Percentiles rank a stretch among this genome's conserved stretches.
phyloP scores from a whole-genome alignment of 495 filamentous ascomycete species.

The Evernia prunastri region DNA sequence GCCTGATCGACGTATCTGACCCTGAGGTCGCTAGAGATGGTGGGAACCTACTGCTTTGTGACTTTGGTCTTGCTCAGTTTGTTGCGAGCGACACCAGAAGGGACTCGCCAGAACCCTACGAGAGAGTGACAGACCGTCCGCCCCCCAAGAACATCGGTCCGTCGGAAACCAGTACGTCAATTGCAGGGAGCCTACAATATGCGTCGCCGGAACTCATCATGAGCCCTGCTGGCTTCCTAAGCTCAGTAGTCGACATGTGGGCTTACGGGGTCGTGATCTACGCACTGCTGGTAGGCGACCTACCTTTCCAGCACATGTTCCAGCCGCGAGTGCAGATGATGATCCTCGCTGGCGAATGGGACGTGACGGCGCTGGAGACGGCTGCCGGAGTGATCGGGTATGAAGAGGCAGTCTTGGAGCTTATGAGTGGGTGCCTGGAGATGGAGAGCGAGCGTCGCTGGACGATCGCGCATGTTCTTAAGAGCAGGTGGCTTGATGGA shows the following conservation, averaged over 20 bases:
- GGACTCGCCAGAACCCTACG: conserved; percentile 43
- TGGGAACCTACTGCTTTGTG: conserved; percentile 60
- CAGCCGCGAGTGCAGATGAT: conserved; percentile 52
- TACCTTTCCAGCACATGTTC: conserved; percentile 61
- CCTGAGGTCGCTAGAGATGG: conserved; percentile 43
- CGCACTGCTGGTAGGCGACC: conserved; percentile 55
- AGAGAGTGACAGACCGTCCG: conserved; percentile 37
- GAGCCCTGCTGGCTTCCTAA: conserved; percentile 42
- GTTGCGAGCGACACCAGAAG: conserved; percentile 48
- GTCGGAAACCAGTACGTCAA: conserved; percentile 47
- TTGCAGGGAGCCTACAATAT: conserved; percentile 62
- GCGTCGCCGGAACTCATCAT: conserved; percentile 56
- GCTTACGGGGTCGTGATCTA: conserved; percentile 64
- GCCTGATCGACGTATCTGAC: conserved; percentile 54
- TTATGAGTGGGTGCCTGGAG: conserved; percentile 47
- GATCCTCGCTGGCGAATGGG: conserved; percentile 58
- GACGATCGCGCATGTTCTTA: conserved; percentile 48
- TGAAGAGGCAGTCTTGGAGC: conserved; percentile 42
- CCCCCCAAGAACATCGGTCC: conserved; percentile 48
- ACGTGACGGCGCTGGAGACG: conserved; percentile 40
- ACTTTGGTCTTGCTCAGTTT: conserved; percentile 74
- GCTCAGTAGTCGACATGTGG: conserved; percentile 62
- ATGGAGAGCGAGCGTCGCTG: conserved; percentile 47
- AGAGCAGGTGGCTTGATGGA: conserved; percentile 49
- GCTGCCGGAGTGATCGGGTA: conserved; percentile 30